phyloP scores from a whole-genome alignment of 106 monocot species.

The Apostasia ramifera region DNA sequence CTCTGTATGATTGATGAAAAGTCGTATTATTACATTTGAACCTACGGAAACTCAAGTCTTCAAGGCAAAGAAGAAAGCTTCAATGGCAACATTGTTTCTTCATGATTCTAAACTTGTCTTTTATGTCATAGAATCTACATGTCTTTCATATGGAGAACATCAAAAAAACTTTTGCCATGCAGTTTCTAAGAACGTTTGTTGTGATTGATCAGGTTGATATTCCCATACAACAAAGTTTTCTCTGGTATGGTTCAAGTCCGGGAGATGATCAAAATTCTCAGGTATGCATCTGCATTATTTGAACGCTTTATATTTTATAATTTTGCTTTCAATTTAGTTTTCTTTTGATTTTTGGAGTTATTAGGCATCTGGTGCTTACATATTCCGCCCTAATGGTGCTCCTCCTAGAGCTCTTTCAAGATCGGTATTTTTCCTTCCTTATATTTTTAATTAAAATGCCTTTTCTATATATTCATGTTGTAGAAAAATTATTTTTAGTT shows the following conservation, averaged over 20 bases:
- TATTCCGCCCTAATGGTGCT: constrained; percentile 67
- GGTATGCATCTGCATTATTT: constrained; percentile 12
- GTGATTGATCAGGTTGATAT: constrained; percentile 42
- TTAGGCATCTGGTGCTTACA: constrained; percentile 77
- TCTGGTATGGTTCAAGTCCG: constrained; percentile 61
- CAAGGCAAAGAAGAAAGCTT: too few species aligned
- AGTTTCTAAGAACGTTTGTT: not conserved
- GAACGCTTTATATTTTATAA: not conserved
- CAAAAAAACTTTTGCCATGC: too few species aligned
- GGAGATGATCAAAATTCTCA: constrained; percentile 53
- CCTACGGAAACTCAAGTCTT: too few species aligned
- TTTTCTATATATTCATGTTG: too few species aligned
- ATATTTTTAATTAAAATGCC: not conserved
- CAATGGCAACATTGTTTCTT: too few species aligned
- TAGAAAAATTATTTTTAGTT: not conserved
- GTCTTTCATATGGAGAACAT: too few species aligned
- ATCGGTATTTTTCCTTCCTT: constrained; percentile 29
- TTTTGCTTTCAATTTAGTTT: not conserved
- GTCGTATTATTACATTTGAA: too few species aligned
- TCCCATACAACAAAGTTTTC: constrained; percentile 55
- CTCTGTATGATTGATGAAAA: too few species aligned
- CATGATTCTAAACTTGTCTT: too few species aligned
- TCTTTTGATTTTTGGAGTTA: not conserved
- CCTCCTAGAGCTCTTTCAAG: constrained; percentile 38
- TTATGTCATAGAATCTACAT: too few species aligned